Evolutionary conservation across 2,329 filamentous ascomycete species (phyloP), one percentile per base, ranked within the genome.

Genomic region (Calonectria montana): DNA sequence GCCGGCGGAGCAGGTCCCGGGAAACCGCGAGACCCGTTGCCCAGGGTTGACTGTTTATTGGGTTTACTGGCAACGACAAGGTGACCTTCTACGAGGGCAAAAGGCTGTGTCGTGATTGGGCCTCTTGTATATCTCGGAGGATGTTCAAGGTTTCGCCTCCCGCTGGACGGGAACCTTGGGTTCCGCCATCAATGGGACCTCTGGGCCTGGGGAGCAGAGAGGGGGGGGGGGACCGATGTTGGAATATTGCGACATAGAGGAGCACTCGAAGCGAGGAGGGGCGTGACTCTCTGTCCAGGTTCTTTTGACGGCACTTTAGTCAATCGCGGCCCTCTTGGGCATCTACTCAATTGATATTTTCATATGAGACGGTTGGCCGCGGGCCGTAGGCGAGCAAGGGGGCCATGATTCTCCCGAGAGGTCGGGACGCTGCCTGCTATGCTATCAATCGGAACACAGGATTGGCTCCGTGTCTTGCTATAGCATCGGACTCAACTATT

Each of bases 101-200:
- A 72, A 43, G 64, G 55, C 69, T 9, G 69, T 71, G 65, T 73
- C 31, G 65, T 70, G 70, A 75, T 77, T 75, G 76, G 72, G 35
- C 57, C n/a, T 64, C 50, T 70, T 66, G 15, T 16, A 37, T n/a
- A 69, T 64, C 70, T 68, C 62, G 66, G 66, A 61, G 55, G 57
- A 74, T 53, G n/a, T 23, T 43, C 69, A 61, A 71, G 47, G 57
- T 66, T 61, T 43, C 31, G 29, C 41, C 55, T 57, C 48, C 69
- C 29, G 57, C 45, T 39, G 53, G 62, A 31, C 61, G 69, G 53
- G 65, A 66, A 61, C 45, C 45, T 66, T 57, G 48, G 69, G 71
- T 68, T 68, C 57, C 39, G 65, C 48, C n/a, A 39, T 25, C 57
- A 29, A 65, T 47, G 59, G 35, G 41, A 43, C 43, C 39, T 21